Percentiles rank a stretch among this genome's conserved stretches.
Evolutionary conservation across 495 filamentous ascomycete species (phyloP).

Genomic region (Neurospora sp.): DNA sequence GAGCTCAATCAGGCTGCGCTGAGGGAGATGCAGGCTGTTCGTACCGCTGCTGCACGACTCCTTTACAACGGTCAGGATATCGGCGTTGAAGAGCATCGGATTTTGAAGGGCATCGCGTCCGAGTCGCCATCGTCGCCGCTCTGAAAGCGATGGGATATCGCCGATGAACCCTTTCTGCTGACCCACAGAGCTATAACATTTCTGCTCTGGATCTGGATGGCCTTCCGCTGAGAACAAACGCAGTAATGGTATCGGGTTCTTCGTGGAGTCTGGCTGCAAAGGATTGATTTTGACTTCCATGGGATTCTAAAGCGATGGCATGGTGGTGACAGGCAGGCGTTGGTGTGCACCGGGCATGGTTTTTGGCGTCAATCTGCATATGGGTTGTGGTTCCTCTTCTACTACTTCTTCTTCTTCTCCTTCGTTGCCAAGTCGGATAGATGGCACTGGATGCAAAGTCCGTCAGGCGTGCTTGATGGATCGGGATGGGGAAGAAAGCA

Average conservation of each 20-base stretch:
- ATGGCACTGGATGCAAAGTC: not conserved
- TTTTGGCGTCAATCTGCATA: not conserved
- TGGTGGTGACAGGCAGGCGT: not conserved
- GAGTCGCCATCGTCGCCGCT: not conserved
- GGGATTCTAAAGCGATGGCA: not conserved
- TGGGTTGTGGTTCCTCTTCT: not conserved
- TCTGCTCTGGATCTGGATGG: not conserved
- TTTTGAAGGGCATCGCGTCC: not conserved
- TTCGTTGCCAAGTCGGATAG: not conserved
- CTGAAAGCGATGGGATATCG: not conserved
- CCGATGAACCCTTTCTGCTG: not conserved
- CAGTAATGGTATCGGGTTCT: not conserved
- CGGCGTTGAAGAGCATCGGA: not conserved
- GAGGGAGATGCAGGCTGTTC: not conserved
- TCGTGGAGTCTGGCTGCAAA: not conserved
- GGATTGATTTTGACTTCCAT: not conserved
- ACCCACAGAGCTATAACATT: not conserved
- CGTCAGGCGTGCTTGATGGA: no score
- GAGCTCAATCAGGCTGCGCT: not conserved
- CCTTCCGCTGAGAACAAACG: not conserved
- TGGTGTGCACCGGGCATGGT: not conserved
- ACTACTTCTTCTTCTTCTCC: not conserved
- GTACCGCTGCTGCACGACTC: not conserved
- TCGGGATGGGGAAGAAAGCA: not conserved
- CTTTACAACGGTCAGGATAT: not conserved